phyloP scores from a whole-genome alignment of 2,329 filamentous ascomycete genomes.

The Alternaria postmessia region DNA sequence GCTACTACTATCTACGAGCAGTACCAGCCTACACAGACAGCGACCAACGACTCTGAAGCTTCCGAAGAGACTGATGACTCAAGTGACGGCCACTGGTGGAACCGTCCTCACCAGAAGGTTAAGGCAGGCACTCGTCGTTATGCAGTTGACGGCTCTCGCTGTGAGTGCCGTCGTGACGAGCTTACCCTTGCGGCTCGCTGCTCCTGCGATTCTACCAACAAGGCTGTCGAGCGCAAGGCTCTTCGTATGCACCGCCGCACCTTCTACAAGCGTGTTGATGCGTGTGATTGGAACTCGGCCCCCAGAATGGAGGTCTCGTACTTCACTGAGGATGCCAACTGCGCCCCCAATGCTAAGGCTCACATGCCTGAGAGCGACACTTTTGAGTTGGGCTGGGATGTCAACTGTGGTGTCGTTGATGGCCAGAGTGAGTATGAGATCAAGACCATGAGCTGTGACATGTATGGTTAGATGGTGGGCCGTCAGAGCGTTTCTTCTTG shows the following conservation, averaged over 20 bases:
- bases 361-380: constrained; percentile 31
- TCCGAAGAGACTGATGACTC: constrained; percentile 15
- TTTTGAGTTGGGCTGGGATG: constrained; percentile 55
- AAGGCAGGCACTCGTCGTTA: constrained; percentile 27
- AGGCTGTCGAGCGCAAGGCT: constrained; percentile 42
- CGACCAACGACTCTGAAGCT: constrained; percentile 7
- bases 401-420: constrained; percentile 45
- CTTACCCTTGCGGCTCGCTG: constrained; percentile 31
- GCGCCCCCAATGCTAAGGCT: constrained; percentile 43
- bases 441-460: constrained; percentile 46
- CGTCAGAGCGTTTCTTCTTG: constrained; percentile 8
- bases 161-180: constrained; percentile 35
- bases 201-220: constrained; percentile 33
- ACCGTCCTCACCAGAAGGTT: constrained; percentile 21
- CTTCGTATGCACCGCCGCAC: constrained; percentile 44
- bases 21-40: constrained; percentile 7
- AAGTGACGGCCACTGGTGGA: constrained; percentile 5
- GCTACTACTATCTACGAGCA: constrained; percentile 13
- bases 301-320: constrained; percentile 55
- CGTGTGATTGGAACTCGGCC: constrained; percentile 49
- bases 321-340: constrained; percentile 50
- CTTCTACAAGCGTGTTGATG: constrained; percentile 39
- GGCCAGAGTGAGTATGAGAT: constrained; percentile 58
- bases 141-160: constrained; percentile 41
- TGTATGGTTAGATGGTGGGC: constrained; percentile 25